phyloP scores from a whole-genome alignment of 164 flowering plant genomes.

The Dillenia suffruticosa region DNA sequence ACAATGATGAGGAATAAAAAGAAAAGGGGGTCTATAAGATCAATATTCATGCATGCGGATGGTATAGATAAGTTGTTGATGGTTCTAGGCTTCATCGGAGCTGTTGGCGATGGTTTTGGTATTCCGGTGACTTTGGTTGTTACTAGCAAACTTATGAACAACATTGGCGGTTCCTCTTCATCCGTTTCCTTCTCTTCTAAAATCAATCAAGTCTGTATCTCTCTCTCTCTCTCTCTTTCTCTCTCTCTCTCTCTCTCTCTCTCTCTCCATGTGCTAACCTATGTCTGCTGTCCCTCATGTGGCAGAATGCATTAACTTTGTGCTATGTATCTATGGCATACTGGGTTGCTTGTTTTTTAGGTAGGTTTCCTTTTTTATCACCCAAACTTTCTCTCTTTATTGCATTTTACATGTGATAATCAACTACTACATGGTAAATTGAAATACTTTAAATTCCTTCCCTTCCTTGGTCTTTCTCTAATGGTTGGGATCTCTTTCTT shows the following conservation, averaged over 20 bases:
- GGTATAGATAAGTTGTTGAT: constrained; percentile 34
- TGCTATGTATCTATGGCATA: constrained; percentile 40
- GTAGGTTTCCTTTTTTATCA: neutral
- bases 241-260: no score
- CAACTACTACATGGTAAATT: no score
- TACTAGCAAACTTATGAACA: constrained; percentile 48
- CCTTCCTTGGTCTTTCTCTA: neutral
- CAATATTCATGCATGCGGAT: constrained; percentile 66
- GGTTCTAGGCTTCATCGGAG: constrained; percentile 50
- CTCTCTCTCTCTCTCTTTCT: no score
- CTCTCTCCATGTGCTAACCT: no score
- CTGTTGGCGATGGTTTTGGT: constrained; percentile 53
- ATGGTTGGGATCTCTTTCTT: neutral
- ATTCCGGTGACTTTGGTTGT: constrained; percentile 40
- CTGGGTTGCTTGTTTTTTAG: constrained; percentile 37
- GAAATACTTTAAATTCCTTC: no score
- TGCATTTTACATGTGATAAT: no score
- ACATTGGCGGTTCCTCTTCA: constrained; percentile 23
- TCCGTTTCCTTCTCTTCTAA: no score
- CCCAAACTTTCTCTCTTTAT: no score
- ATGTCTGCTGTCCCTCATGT: no score
- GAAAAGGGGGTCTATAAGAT: neutral
- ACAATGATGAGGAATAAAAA: no score
- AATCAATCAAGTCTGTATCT: no score
- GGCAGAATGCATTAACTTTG: constrained; percentile 43